These are phyloP conservation scores for Aureobasidium mangrovei DNA, from an alignment of 2,329 filamentous ascomycete genomes.

Conservation along the genomic window DNA sequence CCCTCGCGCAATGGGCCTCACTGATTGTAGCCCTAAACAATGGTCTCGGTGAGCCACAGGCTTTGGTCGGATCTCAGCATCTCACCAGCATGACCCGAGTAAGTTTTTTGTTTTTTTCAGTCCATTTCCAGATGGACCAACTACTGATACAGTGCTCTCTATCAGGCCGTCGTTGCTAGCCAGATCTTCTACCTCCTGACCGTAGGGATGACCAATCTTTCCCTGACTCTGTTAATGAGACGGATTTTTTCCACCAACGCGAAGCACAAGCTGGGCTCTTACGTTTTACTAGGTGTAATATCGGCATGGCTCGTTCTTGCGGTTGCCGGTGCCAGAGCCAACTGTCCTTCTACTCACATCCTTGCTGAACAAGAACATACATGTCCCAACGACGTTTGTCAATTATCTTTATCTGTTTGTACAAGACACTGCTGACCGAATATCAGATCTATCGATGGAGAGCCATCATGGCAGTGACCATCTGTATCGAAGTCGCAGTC, in stretches of 20 bases:
- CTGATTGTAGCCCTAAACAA: constrained; percentile 9
- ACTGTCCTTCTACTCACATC: constrained; percentile 16
- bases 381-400: constrained; percentile 1
- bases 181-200: constrained; percentile 23
- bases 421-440: not conserved
- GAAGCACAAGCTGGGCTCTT: constrained; percentile 18
- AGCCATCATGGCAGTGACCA: constrained; percentile 21
- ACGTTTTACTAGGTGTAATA: constrained; percentile 16
- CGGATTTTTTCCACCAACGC: constrained; percentile 19
- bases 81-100: constrained; percentile 1
- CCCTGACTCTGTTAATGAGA: constrained; percentile 25
- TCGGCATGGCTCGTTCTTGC: constrained; percentile 18
- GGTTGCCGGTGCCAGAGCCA: constrained; percentile 20
- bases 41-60: not conserved
- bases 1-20: constrained; percentile 5
- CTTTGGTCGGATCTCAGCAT: not conserved
- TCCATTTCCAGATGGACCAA: not conserved
- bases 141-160: not conserved
- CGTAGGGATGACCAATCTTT: constrained; percentile 22
- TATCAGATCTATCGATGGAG: constrained; percentile 20
- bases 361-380: constrained; percentile 17
- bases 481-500: constrained; percentile 22
- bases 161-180: constrained; percentile 20
- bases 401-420: no score
- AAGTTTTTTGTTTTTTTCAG: not conserved